Evolutionary conservation across 176 grass and related monocot genomes (phyloP).

Genomic region (Paspalum notatum): DNA sequence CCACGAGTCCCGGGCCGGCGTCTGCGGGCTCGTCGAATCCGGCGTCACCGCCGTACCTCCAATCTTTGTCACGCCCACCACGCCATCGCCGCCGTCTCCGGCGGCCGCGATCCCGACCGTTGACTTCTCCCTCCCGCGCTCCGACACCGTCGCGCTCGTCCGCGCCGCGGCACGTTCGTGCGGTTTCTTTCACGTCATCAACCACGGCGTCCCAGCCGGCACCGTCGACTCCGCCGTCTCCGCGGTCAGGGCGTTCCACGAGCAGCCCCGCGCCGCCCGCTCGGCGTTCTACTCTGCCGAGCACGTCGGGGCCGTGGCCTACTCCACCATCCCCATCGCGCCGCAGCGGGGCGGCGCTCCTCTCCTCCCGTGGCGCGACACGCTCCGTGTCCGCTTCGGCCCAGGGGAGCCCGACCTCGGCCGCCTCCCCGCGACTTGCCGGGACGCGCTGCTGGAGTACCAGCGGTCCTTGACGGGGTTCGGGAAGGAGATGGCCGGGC

Average conservation of each 20-base stretch:
- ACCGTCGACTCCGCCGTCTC: constrained; percentile 32
- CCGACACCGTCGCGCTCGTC: constrained; percentile 16
- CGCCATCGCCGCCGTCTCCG: too few relatives aligned
- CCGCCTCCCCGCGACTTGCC: constrained; percentile 31
- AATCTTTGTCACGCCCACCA: background rate
- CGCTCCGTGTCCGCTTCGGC: constrained; percentile 40
- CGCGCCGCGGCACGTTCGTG: constrained; percentile 36
- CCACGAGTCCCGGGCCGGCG: constrained; percentile 2
- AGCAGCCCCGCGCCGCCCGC: constrained; percentile 34
- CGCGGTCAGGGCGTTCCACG: constrained; percentile 49
- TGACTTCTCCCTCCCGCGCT: constrained; percentile 34
- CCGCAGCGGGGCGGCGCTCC: background rate
- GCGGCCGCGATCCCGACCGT: background rate
- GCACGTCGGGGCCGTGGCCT: constrained; percentile 22
- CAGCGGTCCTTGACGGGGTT: background rate
- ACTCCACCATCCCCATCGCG: constrained; percentile 46
- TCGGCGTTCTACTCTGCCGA: constrained; percentile 36
- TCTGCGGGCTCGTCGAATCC: constrained; percentile 9
- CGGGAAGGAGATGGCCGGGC: constrained; percentile 36
- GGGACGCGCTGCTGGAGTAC: constrained; percentile 41
- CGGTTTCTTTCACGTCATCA: constrained; percentile 59
- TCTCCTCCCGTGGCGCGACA: constrained; percentile 45
- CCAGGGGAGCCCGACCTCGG: constrained; percentile 21
- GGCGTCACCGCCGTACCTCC: background rate
- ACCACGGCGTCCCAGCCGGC: constrained; percentile 39